Evolutionary conservation across 257 asterid genomes (phyloP), one percentile per base, ranked within the genome.

Genomic region (Nicotiana benthamiana): DNA sequence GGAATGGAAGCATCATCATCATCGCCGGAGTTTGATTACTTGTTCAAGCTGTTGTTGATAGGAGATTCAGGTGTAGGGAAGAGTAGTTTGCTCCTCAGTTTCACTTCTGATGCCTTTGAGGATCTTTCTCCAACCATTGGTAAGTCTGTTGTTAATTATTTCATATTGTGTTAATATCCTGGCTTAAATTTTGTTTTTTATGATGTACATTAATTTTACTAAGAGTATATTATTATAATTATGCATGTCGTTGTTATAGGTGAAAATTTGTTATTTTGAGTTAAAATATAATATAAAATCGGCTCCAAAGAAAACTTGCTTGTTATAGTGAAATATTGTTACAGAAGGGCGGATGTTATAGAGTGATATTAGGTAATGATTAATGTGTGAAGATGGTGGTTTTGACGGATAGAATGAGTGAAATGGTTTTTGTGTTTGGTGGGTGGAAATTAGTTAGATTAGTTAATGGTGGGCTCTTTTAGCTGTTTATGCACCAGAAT

Each of bases 1-100:
- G 78, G 57, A 46, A 72, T 72, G 78, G 78, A 85, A 59, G 80
- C 89, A 20, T 87, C 91, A 6, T 86, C 91, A 9, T 46, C 91
- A 53, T 61, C 82, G 6, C 85, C 85, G 77, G 93, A 88, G 48
- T 89, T 89, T 26, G 90, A 86, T 80, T 92, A 87, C 74, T 52
- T 85, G 85, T 85, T 87, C 77, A 83, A 86, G 84, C 52, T 86
- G 80, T 82, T 82, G 61, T 20, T 88, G 48, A 86, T 94, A n/a
- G 97, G 97, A 26, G 97, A 94, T 88, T 94, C 98, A 65, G 98
- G 98, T 63, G 98, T 94, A 79, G 98, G 98, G 36, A 94, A 94
- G 82, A 94, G 98, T 54, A 91, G 85, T 72, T 92, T 94, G 62
- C 84, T 94, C 90, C 97, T 94, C 79, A 90, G 98, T 84, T 94